A percentile compares a stretch with the other conserved stretches of the same genome.
These are phyloP conservation scores for Castanea crenata DNA, from an alignment of 306 rosid genomes.

Conservation along the genomic window DNA sequence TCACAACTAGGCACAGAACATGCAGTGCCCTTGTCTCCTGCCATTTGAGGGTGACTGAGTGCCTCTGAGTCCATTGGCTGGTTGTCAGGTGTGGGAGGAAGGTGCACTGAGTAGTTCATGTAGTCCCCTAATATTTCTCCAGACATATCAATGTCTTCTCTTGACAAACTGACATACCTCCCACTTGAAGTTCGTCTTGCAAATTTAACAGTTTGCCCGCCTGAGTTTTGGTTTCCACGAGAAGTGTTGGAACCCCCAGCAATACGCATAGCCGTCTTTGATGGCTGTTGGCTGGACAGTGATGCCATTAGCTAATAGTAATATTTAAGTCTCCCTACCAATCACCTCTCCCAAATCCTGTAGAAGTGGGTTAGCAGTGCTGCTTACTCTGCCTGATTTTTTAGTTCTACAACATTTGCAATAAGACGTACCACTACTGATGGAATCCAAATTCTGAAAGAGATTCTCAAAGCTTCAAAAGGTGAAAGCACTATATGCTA, in stretches of 20 bases:
- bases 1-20: slow-evolving; percentile 72
- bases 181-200: slow-evolving; percentile 88
- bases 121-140: slow-evolving; percentile 66
- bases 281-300: slow-evolving; percentile 49
- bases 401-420: background rate
- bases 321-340: no score
- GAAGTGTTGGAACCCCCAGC: slow-evolving; percentile 42
- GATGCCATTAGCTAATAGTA: slow-evolving; percentile 42
- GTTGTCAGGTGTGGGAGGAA: slow-evolving; percentile 83
- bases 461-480: no score
- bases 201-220: slow-evolving; percentile 64
- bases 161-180: slow-evolving; percentile 66
- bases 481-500: background rate
- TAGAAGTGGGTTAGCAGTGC: background rate
- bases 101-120: slow-evolving; percentile 80
- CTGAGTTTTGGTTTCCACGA: slow-evolving; percentile 27
- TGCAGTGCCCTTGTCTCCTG: slow-evolving; percentile 78
- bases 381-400: background rate
- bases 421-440: background rate
- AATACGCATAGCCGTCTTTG: slow-evolving; percentile 49
- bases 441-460: no score
- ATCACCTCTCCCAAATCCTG: no score
- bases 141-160: slow-evolving; percentile 80
- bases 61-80: slow-evolving; percentile 82
- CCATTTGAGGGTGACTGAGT: slow-evolving; percentile 72